Conservation (phyloP, 1,284 basidiomycete species). For the Ustilago tritici region DNA sequence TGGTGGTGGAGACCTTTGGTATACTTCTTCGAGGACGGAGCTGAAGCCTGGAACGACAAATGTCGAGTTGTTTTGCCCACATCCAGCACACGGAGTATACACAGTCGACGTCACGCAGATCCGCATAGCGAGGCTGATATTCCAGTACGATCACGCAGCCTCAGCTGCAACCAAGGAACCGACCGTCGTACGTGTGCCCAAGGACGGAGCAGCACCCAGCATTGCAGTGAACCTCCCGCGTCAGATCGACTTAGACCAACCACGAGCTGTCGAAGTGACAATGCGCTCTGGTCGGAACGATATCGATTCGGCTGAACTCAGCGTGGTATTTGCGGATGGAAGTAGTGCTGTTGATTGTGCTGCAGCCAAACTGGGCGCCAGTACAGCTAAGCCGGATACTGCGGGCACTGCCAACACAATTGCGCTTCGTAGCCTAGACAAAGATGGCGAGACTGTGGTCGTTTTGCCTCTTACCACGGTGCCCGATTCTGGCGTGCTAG, state of each 20-base stretch:
- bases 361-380: neutral
- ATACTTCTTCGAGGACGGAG: slow-evolving; percentile 37
- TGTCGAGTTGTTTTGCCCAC: slow-evolving; percentile 51
- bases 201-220: slow-evolving; percentile 55
- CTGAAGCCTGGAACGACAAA: slow-evolving; percentile 48
- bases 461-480: slow-evolving; percentile 35
- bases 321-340: slow-evolving; percentile 22
- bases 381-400: neutral
- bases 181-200: slow-evolving; percentile 49
- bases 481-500: slow-evolving; percentile 33
- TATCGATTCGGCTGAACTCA: slow-evolving; percentile 40
- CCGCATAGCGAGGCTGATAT: slow-evolving; percentile 51
- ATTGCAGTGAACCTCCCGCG: slow-evolving; percentile 33
- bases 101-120: slow-evolving; percentile 65
- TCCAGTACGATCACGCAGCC: slow-evolving; percentile 53
- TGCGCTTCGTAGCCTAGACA: slow-evolving; percentile 8
- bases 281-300: slow-evolving; percentile 52
- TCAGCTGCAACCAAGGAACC: slow-evolving; percentile 15
- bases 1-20: slow-evolving; percentile 56
- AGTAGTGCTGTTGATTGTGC: slow-evolving; percentile 12
- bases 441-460: slow-evolving; percentile 10
- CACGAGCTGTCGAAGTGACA: slow-evolving; percentile 43
- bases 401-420: neutral
- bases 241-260: slow-evolving; percentile 54
- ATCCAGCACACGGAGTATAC: slow-evolving; percentile 55